Evolutionary conservation across 305 asterid species (phyloP).

Genomic region (Fraxinus ornus): DNA sequence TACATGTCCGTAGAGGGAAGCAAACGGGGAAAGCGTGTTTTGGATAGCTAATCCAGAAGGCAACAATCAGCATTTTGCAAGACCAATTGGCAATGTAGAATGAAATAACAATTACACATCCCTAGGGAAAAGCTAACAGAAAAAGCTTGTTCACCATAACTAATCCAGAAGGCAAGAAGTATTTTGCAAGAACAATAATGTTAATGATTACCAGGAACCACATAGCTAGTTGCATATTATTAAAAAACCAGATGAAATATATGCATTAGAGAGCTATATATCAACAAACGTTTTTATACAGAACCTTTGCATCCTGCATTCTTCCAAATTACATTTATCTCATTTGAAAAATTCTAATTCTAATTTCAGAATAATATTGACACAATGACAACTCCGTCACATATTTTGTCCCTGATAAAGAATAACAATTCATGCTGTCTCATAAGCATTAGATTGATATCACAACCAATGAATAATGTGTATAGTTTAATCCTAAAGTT

Average conservation of each 20-base stretch:
- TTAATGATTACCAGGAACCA: not conserved
- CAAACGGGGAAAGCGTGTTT: not conserved
- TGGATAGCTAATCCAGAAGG: not conserved
- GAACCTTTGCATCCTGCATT: conserved; percentile 12
- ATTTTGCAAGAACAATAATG: not conserved
- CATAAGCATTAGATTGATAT: not conserved
- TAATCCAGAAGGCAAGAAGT: not conserved
- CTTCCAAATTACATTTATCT: conserved; percentile 4
- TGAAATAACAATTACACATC: not conserved
- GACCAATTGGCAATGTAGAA: not conserved
- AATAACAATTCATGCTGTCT: not conserved
- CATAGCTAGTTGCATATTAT: not conserved
- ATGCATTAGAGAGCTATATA: conserved; percentile 2
- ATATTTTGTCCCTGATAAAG: not conserved
- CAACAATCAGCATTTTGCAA: not conserved
- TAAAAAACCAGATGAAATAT: conserved; percentile 7
- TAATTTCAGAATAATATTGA: conserved; percentile 15
- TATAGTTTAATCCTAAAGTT: not conserved
- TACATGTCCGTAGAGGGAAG: not conserved
- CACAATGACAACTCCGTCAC: not conserved
- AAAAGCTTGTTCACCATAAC: not conserved
- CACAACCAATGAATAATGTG: conserved; percentile 2
- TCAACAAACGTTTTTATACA: conserved; percentile 3
- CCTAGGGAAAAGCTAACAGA: not conserved
- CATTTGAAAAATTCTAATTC: conserved; percentile 5